A percentile compares a stretch with the other conserved stretches of the same genome.
These are phyloP conservation scores for Drosera spatulata DNA, from an alignment of 179 eudicot species.

Conservation along the genomic window DNA sequence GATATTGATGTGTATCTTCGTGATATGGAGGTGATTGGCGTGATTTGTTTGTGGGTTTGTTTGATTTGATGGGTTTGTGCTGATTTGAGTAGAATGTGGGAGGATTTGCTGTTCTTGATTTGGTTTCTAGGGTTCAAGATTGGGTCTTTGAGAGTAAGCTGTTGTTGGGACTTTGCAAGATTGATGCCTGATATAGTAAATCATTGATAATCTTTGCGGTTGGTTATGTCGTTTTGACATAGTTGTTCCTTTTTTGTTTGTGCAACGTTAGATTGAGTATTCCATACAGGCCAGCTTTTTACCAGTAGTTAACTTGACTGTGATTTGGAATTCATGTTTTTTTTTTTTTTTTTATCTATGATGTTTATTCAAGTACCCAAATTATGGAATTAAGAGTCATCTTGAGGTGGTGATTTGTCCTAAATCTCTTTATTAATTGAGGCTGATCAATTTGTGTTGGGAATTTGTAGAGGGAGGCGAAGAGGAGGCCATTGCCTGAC, in stretches of 20 bases:
- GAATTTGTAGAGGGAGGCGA: slow-evolving; percentile 21
- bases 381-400: not conserved
- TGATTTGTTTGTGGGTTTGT: not conserved
- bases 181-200: no score
- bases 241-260: no score
- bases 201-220: no score
- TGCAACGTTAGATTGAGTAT: no score
- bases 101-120: not conserved
- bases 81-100: not conserved
- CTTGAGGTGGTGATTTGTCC: not conserved
- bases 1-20: slow-evolving; percentile 30
- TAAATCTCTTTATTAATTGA: not conserved
- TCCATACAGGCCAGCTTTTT: no score
- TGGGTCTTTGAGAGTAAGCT: not conserved
- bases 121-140: not conserved
- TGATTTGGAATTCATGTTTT: no score
- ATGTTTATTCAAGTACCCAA: not conserved
- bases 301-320: no score
- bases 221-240: no score
- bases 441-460: no score
- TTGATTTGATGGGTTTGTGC: not conserved
- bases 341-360: not conserved
- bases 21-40: slow-evolving; percentile 26
- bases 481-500: slow-evolving; percentile 25
- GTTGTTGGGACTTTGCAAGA: not conserved